Conservation (phyloP, 2,329 filamentous ascomycete genomes). For the Microcyclosporella mali region DNA sequence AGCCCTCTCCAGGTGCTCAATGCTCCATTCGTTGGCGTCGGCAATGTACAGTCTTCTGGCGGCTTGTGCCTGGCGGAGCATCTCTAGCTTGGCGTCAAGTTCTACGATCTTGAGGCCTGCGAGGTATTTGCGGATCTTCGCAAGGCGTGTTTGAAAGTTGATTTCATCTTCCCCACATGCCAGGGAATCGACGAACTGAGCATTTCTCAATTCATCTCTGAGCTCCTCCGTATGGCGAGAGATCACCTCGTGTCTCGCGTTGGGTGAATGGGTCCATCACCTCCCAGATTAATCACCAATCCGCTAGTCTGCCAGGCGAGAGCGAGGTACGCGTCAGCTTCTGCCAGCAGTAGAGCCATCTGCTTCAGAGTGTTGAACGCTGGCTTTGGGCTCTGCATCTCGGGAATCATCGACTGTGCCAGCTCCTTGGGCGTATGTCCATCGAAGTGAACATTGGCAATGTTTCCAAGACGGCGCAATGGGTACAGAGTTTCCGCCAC, state of each 20-base stretch:
- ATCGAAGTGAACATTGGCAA: slow-evolving; percentile 2
- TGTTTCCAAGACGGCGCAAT: slow-evolving; percentile 10
- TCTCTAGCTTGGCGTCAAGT: background rate
- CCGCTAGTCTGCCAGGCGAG: too few species aligned
- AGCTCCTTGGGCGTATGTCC: slow-evolving; percentile 2
- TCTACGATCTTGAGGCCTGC: background rate
- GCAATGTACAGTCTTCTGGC: background rate
- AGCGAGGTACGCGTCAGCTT: background rate
- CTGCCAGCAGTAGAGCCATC: background rate
- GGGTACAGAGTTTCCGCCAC: slow-evolving; percentile 10
- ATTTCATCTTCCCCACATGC: background rate
- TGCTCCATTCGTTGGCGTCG: background rate
- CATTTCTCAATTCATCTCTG: too few species aligned
- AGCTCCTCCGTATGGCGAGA: too few species aligned
- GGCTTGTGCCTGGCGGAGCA: background rate
- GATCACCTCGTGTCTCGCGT: too few species aligned
- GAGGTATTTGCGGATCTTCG: background rate
- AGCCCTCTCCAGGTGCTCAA: background rate
- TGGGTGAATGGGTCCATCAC: too few species aligned
- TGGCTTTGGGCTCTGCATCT: slow-evolving; percentile 3
- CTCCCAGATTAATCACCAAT: too few species aligned
- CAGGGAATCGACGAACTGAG: too few species aligned
- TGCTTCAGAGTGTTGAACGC: slow-evolving; percentile 10
- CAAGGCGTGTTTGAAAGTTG: slow-evolving; percentile 2
- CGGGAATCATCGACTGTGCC: background rate